Conservation (phyloP, 164 flowering plant genomes). For the Stephania yunnanensis region DNA sequence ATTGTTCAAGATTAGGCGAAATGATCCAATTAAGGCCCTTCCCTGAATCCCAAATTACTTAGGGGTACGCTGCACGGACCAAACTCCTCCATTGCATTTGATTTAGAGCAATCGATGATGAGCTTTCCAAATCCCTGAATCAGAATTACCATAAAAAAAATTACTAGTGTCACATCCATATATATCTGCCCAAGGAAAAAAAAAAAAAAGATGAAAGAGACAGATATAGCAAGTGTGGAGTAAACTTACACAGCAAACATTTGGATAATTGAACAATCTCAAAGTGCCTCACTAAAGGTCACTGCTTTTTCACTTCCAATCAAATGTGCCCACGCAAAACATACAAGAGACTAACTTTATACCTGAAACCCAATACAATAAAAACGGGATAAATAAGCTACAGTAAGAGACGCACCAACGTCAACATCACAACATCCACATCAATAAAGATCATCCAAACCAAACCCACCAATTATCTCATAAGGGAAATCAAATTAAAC, state of each 20-base stretch:
- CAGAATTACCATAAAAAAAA: background rate
- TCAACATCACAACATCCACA: background rate
- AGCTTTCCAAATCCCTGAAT: no score
- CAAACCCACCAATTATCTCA: background rate
- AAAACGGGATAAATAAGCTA: background rate
- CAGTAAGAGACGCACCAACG: background rate
- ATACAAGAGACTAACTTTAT: background rate
- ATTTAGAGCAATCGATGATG: no score
- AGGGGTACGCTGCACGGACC: no score
- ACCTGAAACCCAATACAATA: background rate
- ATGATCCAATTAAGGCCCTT: background rate
- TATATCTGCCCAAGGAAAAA: background rate
- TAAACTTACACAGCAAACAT: background rate
- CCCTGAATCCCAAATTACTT: background rate
- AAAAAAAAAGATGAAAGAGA: background rate
- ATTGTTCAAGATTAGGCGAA: background rate
- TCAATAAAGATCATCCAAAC: background rate
- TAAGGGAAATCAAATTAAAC: background rate
- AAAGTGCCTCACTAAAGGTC: background rate
- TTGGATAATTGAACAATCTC: background rate
- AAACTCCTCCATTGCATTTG: no score
- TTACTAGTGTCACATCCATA: background rate
- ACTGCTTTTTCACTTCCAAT: background rate
- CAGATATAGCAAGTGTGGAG: background rate
- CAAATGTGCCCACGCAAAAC: background rate